Percentiles rank a stretch among this genome's conserved stretches.
Evolutionary conservation across 495 filamentous ascomycete genomes (phyloP).

Genomic region (Neurospora sp.): DNA sequence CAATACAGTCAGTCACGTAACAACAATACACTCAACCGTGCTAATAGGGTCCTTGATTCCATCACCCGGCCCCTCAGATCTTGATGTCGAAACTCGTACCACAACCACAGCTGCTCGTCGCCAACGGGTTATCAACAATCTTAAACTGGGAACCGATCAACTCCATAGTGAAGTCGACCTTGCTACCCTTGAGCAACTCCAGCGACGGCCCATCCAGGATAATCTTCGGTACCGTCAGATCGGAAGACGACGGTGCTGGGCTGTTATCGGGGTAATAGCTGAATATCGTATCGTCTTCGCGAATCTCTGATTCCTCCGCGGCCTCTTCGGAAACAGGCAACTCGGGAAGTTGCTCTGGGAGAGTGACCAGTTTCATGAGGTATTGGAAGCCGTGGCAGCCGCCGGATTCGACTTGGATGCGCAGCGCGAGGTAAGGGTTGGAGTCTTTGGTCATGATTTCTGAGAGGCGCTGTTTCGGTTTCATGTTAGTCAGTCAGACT

Average conservation of each 20-base stretch:
- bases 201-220: slow-evolving; percentile 83
- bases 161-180: slow-evolving; percentile 92
- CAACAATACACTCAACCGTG: not conserved
- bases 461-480: slow-evolving; percentile 49
- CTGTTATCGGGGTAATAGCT: slow-evolving; percentile 6
- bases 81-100: slow-evolving; percentile 97
- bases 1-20: not conserved
- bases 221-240: slow-evolving; percentile 52
- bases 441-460: slow-evolving; percentile 58
- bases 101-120: slow-evolving; percentile 92
- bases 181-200: slow-evolving; percentile 83
- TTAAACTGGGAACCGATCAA: slow-evolving; percentile 97
- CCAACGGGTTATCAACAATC: slow-evolving; percentile 83
- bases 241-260: not conserved
- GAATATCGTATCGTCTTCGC: slow-evolving; percentile 71
- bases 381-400: slow-evolving; percentile 99
- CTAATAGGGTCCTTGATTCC: not conserved
- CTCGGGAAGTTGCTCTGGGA: slow-evolving; percentile 31
- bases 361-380: slow-evolving; percentile 70
- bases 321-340: slow-evolving; percentile 11
- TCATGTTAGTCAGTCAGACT: not conserved
- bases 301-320: slow-evolving; percentile 17
- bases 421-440: slow-evolving; percentile 74
- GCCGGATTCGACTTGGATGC: slow-evolving; percentile 81
- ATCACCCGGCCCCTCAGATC: slow-evolving; percentile 18